Evolutionary conservation across 257 asterid genomes (phyloP), one percentile per base, ranked within the genome.

Genomic region (Capsicum chinense): DNA sequence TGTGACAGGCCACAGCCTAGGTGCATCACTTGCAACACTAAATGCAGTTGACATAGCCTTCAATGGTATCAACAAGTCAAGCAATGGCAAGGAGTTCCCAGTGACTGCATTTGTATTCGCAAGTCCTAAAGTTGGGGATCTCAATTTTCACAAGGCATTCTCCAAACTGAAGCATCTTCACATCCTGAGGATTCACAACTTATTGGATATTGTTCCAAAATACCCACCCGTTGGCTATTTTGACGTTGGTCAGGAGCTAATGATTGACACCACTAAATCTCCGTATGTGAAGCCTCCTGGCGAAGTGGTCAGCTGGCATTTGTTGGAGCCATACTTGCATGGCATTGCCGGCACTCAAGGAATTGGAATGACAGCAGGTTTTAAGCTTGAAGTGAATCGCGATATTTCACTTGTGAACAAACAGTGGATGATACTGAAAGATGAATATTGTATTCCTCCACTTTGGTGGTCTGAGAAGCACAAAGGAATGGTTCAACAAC

Each of bases 41-140:
- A 68, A 68, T 68, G 78, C 78, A 15, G 35, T 42, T 69, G 79
- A 69, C 35, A 69, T 69, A 42, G 26, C 56, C 3, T 69, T 3
- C 15, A 69, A 69, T 42, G 19, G 19, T 7, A 69, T 69, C 56
- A 69, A 69, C 9, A 69, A 69, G 21, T 9, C 79, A 39, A 69
- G 56, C n/a, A 9, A 69, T 8, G 79, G 79, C 56, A 69, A 69
- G 15, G 79, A 69, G 2, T 69, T 69, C 3, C 79, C 56, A 8
- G 56, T 69, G 0, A 70, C 79, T 1, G 79, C 79, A 4, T 70
- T 70, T 70, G 15, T 5, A 70, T 70, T 70, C 1, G 79, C 79
- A 17, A 70, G 79, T 17, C 79, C 79, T 16, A 70, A 70, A 70
- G 56, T 70, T 70, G 79, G 79, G 7, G 79, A 70, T 44, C 4